Conservation (phyloP, 176 grass and related monocot species). For the Avena insularis region DNA sequence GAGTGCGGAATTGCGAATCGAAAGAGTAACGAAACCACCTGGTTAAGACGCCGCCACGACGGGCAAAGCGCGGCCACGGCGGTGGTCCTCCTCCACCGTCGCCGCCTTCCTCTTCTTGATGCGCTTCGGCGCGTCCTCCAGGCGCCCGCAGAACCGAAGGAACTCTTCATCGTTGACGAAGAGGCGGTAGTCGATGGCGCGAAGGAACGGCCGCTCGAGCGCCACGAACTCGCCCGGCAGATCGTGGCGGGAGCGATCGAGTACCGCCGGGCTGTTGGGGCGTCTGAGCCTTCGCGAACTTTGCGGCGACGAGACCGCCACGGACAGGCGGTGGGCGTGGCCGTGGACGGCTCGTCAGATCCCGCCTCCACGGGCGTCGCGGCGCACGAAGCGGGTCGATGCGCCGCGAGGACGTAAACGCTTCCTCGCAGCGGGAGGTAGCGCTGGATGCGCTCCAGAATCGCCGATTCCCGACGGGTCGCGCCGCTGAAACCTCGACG, state of each 20-base stretch:
- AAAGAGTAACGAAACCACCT: background rate
- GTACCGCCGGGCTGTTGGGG: background rate
- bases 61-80: background rate
- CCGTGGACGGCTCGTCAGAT: background rate
- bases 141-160: background rate
- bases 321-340: slow-evolving; percentile 11
- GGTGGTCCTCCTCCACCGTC: background rate
- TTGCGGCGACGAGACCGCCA: background rate
- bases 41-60: background rate
- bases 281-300: slow-evolving; percentile 7
- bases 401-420: background rate
- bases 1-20: background rate
- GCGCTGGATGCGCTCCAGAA: background rate
- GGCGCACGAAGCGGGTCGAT: background rate
- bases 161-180: background rate
- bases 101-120: background rate
- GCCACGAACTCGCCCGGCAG: background rate
- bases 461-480: background rate
- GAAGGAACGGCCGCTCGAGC: background rate
- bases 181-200: slow-evolving; percentile 6
- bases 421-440: background rate
- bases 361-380: background rate
- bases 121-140: background rate
- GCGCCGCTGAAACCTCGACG: too few relatives aligned
- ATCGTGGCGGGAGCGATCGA: too few relatives aligned